These are phyloP conservation scores for Marchantia paleacea DNA, from an alignment of 225 moss, liverwort and hornwort species.

Conservation along the genomic window DNA sequence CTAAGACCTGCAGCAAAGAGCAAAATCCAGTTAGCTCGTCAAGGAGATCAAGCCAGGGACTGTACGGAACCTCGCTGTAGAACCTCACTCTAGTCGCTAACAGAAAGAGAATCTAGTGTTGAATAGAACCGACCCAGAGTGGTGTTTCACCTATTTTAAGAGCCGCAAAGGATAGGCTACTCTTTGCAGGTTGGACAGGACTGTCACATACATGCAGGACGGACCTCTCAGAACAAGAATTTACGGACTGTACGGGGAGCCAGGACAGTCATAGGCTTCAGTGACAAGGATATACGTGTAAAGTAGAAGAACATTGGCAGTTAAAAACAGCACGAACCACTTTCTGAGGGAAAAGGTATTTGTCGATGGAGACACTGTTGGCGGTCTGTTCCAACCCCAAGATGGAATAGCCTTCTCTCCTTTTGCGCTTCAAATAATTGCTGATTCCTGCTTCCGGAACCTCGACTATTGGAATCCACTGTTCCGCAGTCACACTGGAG, in stretches of 20 bases:
- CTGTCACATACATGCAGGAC: not conserved
- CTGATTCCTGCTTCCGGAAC: conserved; percentile 51
- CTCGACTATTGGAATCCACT: conserved; percentile 61
- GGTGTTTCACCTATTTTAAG: not conserved
- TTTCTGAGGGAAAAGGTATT: conserved; percentile 56
- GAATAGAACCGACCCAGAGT: not conserved
- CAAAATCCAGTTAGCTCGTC: not conserved
- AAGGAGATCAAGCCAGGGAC: not conserved
- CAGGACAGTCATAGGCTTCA: not conserved
- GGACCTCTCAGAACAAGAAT: not conserved
- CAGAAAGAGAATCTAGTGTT: not conserved
- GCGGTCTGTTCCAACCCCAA: conserved; percentile 66
- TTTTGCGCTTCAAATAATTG: conserved; percentile 52
- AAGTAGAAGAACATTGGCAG: not conserved
- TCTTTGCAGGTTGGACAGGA: not conserved
- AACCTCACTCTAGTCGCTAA: no score
- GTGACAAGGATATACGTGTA: not conserved
- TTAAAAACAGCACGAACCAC: conserved; percentile 40
- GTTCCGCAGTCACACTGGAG: conserved; percentile 50
- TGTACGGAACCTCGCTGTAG: no score
- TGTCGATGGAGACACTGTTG: conserved; percentile 49
- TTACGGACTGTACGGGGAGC: not conserved
- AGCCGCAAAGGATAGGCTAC: not conserved
- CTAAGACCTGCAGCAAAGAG: conserved; percentile 44
- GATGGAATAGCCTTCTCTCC: conserved; percentile 57